Base-by-base conservation (phyloP, 805 yeast species). In the Scheffersomyces ergatensis region DNA sequence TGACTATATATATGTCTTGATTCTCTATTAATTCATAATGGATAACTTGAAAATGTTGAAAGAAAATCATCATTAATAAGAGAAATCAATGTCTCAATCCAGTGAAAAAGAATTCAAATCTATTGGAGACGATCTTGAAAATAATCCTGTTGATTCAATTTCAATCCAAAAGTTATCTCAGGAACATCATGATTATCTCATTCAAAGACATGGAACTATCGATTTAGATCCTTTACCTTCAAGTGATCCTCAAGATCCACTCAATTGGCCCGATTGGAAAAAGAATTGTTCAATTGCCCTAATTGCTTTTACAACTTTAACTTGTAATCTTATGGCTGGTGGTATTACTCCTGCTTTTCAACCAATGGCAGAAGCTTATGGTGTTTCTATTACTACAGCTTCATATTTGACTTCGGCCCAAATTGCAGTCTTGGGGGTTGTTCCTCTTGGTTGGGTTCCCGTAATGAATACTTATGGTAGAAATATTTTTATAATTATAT, bases 251-350 rank as follows among this genome's bases (percentile, higher is more conserved):
- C 30, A 34, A 31, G 51, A 47, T 25, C 51, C 51, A 3, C 40
- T 47, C n/a, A 47, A 47, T 23, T 47, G 51, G 51, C 42, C 46
- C n/a, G 26, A 34, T 12, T 30, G 42, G 37, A 33, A 27, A 21
- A 47, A 47, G 27, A 17, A 32, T 18, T 13, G 25, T n/a, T 40
- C 40, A 20, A 26, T 46, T 11, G 14, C 19, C 8, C 33, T 46
- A 34, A 39, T 47, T 12, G 43, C 49, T 7, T 46, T 45, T 26
- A 44, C 45, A 15, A 42, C 49, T 13, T 48, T 48, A 20, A 23
- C 36, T n/a, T 29, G 37, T 13, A 48, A 49, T 11, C 41, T 45
- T 36, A 43, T 48, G 47, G 51, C 51, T 17, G 49, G 49, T n/a
- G 49, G 51, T 5, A 13, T 43, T 4, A 46, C 41, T 14, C 51